These are phyloP conservation scores for Dactylellina cionopaga DNA, from an alignment of 2,329 filamentous ascomycete genomes.

Conservation along the genomic window DNA sequence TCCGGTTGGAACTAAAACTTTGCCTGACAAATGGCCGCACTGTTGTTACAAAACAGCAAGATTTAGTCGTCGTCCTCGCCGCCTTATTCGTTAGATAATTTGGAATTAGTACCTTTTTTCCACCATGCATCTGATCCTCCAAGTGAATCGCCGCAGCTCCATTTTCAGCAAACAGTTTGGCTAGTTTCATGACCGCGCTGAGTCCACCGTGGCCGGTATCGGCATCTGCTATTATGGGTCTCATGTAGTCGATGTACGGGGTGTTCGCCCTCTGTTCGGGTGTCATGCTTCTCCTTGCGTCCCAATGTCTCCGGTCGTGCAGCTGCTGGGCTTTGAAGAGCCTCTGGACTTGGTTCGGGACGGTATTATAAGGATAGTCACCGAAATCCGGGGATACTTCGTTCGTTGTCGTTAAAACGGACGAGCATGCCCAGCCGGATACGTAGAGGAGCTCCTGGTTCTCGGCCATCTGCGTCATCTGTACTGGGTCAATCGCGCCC, in stretches of 20 bases:
- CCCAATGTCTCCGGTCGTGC: slow-evolving; percentile 96
- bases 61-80: neutral
- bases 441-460: slow-evolving; percentile 97
- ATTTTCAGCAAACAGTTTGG: slow-evolving; percentile 97
- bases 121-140: slow-evolving; percentile 95
- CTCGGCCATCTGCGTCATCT: slow-evolving; percentile 98
- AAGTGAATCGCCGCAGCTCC: slow-evolving; percentile 96
- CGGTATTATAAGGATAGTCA: slow-evolving; percentile 98
- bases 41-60: too few species aligned
- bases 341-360: slow-evolving; percentile 96
- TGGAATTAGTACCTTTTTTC: slow-evolving; percentile 73
- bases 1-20: slow-evolving; percentile 90
- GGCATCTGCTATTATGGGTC: slow-evolving; percentile 94
- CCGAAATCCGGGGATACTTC: slow-evolving; percentile 98
- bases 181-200: slow-evolving; percentile 91
- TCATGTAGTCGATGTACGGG: slow-evolving; percentile 89
- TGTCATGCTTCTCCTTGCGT: slow-evolving; percentile 80
- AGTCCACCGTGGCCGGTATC: slow-evolving; percentile 95
- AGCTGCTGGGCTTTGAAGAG: slow-evolving; percentile 96
- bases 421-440: slow-evolving; percentile 97
- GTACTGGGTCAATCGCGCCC: slow-evolving; percentile 97
- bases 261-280: slow-evolving; percentile 76
- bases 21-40: slow-evolving; percentile 94
- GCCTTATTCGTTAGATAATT: neutral
- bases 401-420: slow-evolving; percentile 90